phyloP scores from a whole-genome alignment of 2,329 filamentous ascomycete species.

The Colletotrichum karsti region DNA sequence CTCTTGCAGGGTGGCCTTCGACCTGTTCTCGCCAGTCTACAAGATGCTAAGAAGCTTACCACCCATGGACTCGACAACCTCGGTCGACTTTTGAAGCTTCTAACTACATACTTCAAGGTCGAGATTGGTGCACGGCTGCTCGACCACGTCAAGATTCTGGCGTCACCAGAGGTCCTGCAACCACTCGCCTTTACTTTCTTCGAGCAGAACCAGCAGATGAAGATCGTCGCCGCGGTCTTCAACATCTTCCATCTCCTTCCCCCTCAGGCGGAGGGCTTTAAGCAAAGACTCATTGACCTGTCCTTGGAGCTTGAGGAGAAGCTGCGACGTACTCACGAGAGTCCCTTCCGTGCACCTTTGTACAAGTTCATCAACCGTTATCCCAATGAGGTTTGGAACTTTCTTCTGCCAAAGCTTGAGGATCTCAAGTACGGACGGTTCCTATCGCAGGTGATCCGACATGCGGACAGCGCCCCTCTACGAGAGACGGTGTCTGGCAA shows the following conservation, averaged over 20 bases:
- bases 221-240: constrained; percentile 92
- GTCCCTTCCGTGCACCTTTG: constrained; percentile 89
- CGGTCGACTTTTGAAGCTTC: constrained; percentile 84
- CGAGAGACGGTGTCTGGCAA: constrained; percentile 79
- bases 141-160: constrained; percentile 92
- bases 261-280: constrained; percentile 87
- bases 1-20: constrained; percentile 92
- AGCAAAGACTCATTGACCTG: constrained; percentile 87
- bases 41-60: constrained; percentile 89
- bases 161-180: constrained; percentile 81
- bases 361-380: constrained; percentile 96
- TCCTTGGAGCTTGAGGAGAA: constrained; percentile 90
- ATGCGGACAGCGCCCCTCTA: constrained; percentile 78
- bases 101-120: constrained; percentile 99
- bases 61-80: constrained; percentile 92
- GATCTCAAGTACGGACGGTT: constrained; percentile 91
- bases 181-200: constrained; percentile 94
- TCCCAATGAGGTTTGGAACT: constrained; percentile 84
- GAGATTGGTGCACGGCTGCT: constrained; percentile 94
- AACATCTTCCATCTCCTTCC: constrained; percentile 98
- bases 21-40: constrained; percentile 95
- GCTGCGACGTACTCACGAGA: constrained; percentile 86
- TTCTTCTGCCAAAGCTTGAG: constrained; percentile 81
- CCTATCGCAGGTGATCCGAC: constrained; percentile 84
- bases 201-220: constrained; percentile 92